Base-by-base conservation (phyloP, 768 basidiomycete genomes). In the Guyanaporus albipodus region DNA sequence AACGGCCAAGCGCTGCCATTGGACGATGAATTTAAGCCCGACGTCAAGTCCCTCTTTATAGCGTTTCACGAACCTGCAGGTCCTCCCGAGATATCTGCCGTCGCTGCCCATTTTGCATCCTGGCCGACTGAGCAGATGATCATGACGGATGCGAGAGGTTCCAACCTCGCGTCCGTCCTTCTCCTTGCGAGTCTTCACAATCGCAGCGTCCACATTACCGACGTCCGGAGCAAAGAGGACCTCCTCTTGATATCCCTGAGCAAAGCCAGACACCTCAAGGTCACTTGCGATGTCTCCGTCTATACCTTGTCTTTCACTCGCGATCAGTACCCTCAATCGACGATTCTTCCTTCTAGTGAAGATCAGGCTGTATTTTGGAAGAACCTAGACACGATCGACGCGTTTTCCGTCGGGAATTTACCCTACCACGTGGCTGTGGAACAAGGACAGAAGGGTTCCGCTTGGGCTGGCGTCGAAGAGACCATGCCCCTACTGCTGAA, bases 71-170 rank as follows among this genome's bases (percentile, higher is more conserved):
- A 66, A 14, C 71, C 67, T 18, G 61, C 70, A 4, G 56, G 70
- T 0, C 67, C 75, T 10, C 75, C 77, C 7, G 79, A 83, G 38
- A 73, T 96, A 42, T 78, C 91, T 15, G 76, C 77, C 10, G 80
- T 94, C 40, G 91, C 94, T 1, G 76, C 81, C 10, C 90, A 96
- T 65, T 96, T 99, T 63, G 76, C 87, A 7, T 75, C 85, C 1
- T 98, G 96, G 95, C 86, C 94, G 0, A 55, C 69, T 4, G 90
- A 96, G 57, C 95, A 92, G 70, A 85, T 85, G n/a, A 90, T 99
- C 60, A 75, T 97, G 44, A 93, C 95, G 4, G 87, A 98, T 61
- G 95, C 96, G 18, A 85, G 86, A 61, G 86, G 90, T 11, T 85
- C 92, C 3, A 87, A 93, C 54, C 79, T 98, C 10, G 95, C 96